Evolutionary conservation across 2,329 filamentous ascomycete genomes (phyloP).

Genomic region (Scleromitrula shiraiana): DNA sequence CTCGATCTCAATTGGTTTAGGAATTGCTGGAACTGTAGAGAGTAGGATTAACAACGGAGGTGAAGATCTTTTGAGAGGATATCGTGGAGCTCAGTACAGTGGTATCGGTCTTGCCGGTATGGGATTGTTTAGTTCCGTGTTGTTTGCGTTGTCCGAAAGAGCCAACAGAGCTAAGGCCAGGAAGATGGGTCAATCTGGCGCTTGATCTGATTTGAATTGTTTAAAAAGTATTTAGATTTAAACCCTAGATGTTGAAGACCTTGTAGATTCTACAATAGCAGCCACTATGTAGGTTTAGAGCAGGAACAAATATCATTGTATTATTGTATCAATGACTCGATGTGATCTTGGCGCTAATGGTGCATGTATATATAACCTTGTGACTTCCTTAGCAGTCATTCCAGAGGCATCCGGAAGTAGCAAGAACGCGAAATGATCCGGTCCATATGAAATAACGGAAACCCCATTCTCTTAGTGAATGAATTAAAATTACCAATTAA

Average conservation of each 20-base stretch:
- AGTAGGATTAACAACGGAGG: slow-evolving; percentile 16
- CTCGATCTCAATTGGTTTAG: slow-evolving; percentile 35
- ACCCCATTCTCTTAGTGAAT: too few relatives aligned
- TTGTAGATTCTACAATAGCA: too few relatives aligned
- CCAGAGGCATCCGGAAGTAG: too few relatives aligned
- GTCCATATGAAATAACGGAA: too few relatives aligned
- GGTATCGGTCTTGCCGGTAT: slow-evolving; percentile 24
- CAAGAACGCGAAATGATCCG: too few relatives aligned
- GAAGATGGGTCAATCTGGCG: background rate
- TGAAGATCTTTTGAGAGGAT: slow-evolving; percentile 2
- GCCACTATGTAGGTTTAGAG: too few relatives aligned
- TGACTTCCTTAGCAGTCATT: too few relatives aligned
- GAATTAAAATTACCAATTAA: too few relatives aligned
- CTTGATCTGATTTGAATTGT: background rate
- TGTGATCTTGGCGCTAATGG: too few relatives aligned
- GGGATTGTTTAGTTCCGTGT: slow-evolving; percentile 30
- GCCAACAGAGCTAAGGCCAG: slow-evolving; percentile 7
- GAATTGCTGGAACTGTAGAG: slow-evolving; percentile 37
- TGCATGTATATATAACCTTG: too few relatives aligned
- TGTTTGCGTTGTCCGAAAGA: slow-evolving; percentile 23
- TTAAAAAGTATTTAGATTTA: background rate
- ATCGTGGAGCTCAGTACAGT: slow-evolving; percentile 6
- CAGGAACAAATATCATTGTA: too few relatives aligned
- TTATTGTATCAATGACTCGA: too few relatives aligned
- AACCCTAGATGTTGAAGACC: background rate